Evolutionary conservation across 345 rosid species (phyloP).

Genomic region (Gossypium sturtianum): DNA sequence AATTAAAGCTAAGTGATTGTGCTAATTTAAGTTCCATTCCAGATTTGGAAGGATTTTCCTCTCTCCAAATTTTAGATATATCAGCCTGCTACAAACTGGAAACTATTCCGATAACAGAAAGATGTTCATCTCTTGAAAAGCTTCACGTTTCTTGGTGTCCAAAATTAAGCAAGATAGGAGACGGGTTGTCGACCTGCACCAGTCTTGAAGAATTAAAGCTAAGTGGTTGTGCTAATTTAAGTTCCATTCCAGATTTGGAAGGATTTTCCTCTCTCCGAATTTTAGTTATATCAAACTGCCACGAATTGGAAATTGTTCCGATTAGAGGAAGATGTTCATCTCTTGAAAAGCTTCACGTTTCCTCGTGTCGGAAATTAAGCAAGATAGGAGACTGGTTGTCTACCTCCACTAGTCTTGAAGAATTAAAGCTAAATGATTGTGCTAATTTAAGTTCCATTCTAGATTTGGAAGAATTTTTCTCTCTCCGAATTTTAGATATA

Average conservation of each 20-base stretch:
- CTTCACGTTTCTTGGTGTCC: background rate
- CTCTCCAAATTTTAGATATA: no score
- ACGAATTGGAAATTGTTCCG: background rate
- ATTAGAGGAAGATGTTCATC: background rate
- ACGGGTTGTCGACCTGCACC: background rate
- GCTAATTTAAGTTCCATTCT: background rate
- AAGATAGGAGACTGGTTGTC: no score
- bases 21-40: background rate
- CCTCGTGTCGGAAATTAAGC: no score
- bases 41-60: background rate
- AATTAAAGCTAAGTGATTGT: rapidly evolving
- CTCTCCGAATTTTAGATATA: no score
- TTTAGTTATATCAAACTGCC: background rate
- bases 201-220: background rate
- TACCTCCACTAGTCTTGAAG: no score
- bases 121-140: background rate
- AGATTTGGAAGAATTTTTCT: no score
- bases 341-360: background rate
- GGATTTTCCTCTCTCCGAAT: no score
- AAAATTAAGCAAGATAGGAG: background rate
- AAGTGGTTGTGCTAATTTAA: background rate
- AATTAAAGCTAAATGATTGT: background rate
- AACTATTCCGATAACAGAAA: background rate
- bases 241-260: no score
- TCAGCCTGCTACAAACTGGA: background rate